These are phyloP conservation scores for Begonia fuchsioides DNA, from an alignment of 306 rosid species.

Conservation along the genomic window DNA sequence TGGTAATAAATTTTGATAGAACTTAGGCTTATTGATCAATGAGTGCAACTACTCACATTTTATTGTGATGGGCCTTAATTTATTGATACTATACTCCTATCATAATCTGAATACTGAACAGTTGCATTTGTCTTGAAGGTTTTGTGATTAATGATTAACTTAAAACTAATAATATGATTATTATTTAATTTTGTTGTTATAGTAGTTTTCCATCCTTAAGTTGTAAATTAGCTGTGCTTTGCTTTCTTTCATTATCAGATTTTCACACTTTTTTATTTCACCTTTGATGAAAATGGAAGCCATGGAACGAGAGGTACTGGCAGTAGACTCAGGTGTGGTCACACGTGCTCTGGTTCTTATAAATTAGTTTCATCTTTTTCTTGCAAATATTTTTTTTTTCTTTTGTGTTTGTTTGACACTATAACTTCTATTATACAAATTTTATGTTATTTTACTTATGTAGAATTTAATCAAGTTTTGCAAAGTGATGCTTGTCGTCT, in stretches of 20 bases:
- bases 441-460: slow-evolving; percentile 20
- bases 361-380: slow-evolving; percentile 5
- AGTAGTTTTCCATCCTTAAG: too few relatives aligned
- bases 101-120: too few relatives aligned
- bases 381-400: slow-evolving; percentile 1
- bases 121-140: too few relatives aligned
- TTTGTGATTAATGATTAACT: too few relatives aligned
- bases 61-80: too few relatives aligned
- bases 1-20: too few relatives aligned
- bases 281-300: slow-evolving; percentile 86
- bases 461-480: slow-evolving; percentile 85
- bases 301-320: slow-evolving; percentile 93
- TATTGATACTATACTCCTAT: too few relatives aligned
- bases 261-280: slow-evolving; percentile 91
- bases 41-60: too few relatives aligned
- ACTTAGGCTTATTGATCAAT: too few relatives aligned
- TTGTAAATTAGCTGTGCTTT: background rate
- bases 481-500: slow-evolving; percentile 84
- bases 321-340: slow-evolving; percentile 80
- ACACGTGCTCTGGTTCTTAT: slow-evolving; percentile 1
- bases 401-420: background rate
- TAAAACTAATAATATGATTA: too few relatives aligned
- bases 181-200: too few relatives aligned
- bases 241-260: slow-evolving; percentile 32
- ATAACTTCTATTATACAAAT: too few relatives aligned